These are phyloP conservation scores for Tolypocladium album DNA, from an alignment of 2,329 filamentous ascomycete species.

Conservation along the genomic window DNA sequence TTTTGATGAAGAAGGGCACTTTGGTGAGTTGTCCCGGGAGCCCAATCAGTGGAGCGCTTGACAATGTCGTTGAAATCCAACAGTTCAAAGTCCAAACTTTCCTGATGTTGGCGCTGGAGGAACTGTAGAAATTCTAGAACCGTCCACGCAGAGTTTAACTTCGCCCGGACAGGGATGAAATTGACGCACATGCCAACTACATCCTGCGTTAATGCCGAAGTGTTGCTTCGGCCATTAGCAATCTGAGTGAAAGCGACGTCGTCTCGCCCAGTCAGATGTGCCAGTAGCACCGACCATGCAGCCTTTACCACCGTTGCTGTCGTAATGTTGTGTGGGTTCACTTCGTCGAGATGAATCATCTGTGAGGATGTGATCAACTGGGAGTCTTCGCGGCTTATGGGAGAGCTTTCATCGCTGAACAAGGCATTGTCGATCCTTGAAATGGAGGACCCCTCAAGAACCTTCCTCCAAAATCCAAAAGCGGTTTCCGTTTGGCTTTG, in stretches of 20 bases:
- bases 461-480: constrained; percentile 1
- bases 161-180: constrained; percentile 28
- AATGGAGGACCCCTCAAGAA: neutral
- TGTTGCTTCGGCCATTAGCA: constrained; percentile 26
- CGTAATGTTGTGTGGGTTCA: constrained; percentile 9
- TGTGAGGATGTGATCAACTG: constrained; percentile 1
- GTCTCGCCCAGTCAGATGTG: constrained; percentile 19
- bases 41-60: constrained; percentile 11
- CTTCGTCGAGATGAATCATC: constrained; percentile 3
- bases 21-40: constrained; percentile 19
- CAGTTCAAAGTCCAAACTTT: constrained; percentile 12
- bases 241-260: constrained; percentile 31
- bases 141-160: constrained; percentile 18
- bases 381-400: neutral
- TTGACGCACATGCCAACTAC: constrained; percentile 30
- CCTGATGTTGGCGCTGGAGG: constrained; percentile 29
- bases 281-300: constrained; percentile 31
- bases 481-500: neutral
- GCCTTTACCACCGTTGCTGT: constrained; percentile 31
- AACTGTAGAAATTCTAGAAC: constrained; percentile 25
- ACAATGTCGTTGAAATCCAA: constrained; percentile 14
- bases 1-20: constrained; percentile 38
- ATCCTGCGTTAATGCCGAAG: constrained; percentile 19
- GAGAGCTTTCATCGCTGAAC: neutral
- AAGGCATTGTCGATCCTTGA: constrained; percentile 1